Evolutionary conservation across 2,329 filamentous ascomycete genomes (phyloP).

Genomic region (Epichloe amarillans): DNA sequence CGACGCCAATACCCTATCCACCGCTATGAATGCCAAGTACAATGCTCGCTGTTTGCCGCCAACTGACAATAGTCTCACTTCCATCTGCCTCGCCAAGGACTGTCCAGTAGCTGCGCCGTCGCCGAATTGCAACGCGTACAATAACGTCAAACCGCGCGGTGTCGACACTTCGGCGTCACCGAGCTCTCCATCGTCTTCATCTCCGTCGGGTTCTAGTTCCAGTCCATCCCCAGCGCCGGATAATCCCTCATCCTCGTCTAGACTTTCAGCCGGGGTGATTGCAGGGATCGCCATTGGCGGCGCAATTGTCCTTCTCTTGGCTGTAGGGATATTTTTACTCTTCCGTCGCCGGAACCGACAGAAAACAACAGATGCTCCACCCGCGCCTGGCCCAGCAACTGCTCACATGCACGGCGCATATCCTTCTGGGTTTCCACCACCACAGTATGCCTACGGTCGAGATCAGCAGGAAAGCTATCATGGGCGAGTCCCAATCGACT

Average conservation of each 20-base stretch:
- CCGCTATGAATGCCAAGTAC: slow-evolving; percentile 15
- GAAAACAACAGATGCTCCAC: slow-evolving; percentile 1
- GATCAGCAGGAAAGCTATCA: slow-evolving; percentile 5
- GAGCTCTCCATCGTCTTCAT: not conserved
- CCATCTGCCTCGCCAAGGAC: slow-evolving; percentile 15
- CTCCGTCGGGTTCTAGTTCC: not conserved
- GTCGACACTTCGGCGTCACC: not conserved
- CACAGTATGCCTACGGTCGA: slow-evolving; percentile 4
- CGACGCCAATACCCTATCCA: slow-evolving; percentile 12
- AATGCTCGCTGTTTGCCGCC: slow-evolving; percentile 15
- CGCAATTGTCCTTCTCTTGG: slow-evolving; percentile 11
- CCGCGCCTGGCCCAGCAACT: not conserved
- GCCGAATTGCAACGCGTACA: slow-evolving; percentile 15
- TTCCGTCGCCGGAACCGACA: slow-evolving; percentile 6
- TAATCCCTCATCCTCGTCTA: not conserved
- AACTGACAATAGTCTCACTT: slow-evolving; percentile 12
- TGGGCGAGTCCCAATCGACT: slow-evolving; percentile 1
- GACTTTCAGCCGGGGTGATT: slow-evolving; percentile 9
- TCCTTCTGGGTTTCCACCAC: slow-evolving; percentile 2
- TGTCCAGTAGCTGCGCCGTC: slow-evolving; percentile 16
- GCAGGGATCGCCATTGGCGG: slow-evolving; percentile 15
- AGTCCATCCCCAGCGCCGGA: not conserved
- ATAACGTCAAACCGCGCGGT: slow-evolving; percentile 11
- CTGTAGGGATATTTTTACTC: slow-evolving; percentile 8
- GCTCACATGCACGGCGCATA: not conserved